Percentiles rank a stretch among this genome's conserved stretches.
Evolutionary conservation across 1,284 basidiomycete genomes (phyloP).

Genomic region (Marasmius fiardii): DNA sequence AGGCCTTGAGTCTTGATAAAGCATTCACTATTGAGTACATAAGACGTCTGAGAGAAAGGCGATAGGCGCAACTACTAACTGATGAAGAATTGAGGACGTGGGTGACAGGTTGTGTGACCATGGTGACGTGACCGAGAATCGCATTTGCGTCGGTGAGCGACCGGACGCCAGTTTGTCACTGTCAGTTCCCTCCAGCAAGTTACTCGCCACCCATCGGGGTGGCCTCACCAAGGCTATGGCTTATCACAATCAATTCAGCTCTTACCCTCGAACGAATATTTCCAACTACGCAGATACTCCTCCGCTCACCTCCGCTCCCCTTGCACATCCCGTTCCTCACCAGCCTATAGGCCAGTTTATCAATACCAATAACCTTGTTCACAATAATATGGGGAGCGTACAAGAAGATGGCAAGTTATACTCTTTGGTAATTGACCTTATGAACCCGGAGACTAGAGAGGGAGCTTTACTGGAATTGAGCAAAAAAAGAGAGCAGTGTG

Average conservation of each 20-base stretch:
- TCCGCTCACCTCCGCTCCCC: neutral
- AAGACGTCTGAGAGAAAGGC: too few species aligned
- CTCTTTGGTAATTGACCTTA: conserved; percentile 75
- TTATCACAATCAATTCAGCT: neutral
- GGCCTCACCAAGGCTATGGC: neutral
- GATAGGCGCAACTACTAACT: too few species aligned
- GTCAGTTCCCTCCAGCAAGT: too few species aligned
- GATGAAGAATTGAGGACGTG: too few species aligned
- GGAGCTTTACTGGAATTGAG: conserved; percentile 90
- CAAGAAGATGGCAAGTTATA: conserved; percentile 83
- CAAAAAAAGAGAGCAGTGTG: conserved; percentile 99
- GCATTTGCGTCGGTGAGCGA: too few species aligned
- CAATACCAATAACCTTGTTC: neutral
- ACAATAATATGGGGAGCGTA: conserved; percentile 23
- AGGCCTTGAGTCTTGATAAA: too few species aligned
- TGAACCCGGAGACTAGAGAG: conserved; percentile 81
- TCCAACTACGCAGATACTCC: neutral
- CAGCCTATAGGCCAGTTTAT: neutral
- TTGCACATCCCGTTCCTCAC: neutral
- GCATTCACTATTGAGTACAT: too few species aligned
- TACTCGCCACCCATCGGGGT: neutral
- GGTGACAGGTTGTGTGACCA: too few species aligned
- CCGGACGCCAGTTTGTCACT: too few species aligned
- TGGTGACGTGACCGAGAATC: too few species aligned
- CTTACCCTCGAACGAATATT: neutral